These are phyloP conservation scores for Phytophthora vignae DNA, from an alignment of 352 stramenopile genomes.

Conservation along the genomic window DNA sequence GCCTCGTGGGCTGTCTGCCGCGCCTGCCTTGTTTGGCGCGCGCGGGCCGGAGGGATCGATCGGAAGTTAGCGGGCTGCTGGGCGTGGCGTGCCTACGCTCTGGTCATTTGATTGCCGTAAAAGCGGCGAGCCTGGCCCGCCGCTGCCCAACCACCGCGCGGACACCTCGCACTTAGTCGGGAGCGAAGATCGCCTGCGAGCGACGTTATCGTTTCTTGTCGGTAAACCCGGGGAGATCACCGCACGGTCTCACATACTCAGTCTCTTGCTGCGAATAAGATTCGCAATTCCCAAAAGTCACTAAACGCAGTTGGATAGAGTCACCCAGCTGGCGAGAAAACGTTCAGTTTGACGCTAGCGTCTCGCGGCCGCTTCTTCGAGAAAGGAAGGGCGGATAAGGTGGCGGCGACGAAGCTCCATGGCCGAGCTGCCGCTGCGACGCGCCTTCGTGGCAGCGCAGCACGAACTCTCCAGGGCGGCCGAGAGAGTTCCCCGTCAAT, in stretches of 20 bases:
- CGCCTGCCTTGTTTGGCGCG: slow-evolving; percentile 20
- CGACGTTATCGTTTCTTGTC: background rate
- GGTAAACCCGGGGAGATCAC: background rate
- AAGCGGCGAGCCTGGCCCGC: slow-evolving; percentile 34
- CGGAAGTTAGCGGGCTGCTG: slow-evolving; percentile 39
- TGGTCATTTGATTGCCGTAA: slow-evolving; percentile 51
- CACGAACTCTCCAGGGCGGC: background rate
- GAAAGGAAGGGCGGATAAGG: background rate
- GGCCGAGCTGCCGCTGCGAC: background rate
- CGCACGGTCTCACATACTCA: slow-evolving; percentile 8
- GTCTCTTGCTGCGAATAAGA: slow-evolving; percentile 36
- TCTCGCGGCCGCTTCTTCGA: background rate
- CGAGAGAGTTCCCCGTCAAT: background rate
- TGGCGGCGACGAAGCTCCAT: background rate
- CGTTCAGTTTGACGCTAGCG: slow-evolving; percentile 38
- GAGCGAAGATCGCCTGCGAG: slow-evolving; percentile 13
- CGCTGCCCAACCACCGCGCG: slow-evolving; percentile 34
- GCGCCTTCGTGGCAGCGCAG: background rate
- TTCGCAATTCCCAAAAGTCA: slow-evolving; percentile 15
- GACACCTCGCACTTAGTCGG: slow-evolving; percentile 36
- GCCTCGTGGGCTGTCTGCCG: slow-evolving; percentile 38
- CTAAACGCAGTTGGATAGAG: slow-evolving; percentile 18
- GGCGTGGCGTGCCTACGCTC: slow-evolving; percentile 37
- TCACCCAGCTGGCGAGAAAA: slow-evolving; percentile 31
- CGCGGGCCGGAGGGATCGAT: slow-evolving; percentile 30